A percentile compares a stretch with the other conserved stretches of the same genome.
Evolutionary conservation across 225 moss, liverwort and hornwort species (phyloP).

Genomic region (Rhytidiadelphus loreus): DNA sequence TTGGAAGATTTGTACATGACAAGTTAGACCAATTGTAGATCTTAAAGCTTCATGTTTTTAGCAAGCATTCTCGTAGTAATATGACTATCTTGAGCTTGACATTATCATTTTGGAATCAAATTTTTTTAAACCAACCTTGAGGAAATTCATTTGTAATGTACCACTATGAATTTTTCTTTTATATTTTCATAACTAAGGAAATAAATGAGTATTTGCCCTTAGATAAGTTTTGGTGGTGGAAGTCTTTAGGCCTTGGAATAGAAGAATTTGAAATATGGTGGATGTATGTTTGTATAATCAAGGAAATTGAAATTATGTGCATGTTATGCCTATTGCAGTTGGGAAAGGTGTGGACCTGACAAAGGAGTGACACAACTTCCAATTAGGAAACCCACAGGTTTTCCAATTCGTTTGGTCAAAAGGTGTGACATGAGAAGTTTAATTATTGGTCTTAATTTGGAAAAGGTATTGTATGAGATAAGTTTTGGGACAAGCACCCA

Average conservation of each 20-base stretch:
- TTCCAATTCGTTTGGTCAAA: background rate
- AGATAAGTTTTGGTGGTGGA: too few species aligned
- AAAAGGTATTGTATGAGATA: background rate
- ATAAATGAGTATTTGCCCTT: background rate
- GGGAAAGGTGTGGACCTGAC: background rate
- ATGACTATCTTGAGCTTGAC: too few species aligned
- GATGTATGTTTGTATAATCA: background rate
- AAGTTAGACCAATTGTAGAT: background rate
- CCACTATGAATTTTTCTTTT: too few species aligned
- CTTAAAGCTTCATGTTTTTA: background rate
- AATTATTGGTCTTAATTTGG: rapidly evolving
- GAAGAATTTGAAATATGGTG: rapidly evolving
- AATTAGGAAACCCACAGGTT: rapidly evolving
- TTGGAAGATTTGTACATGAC: background rate
- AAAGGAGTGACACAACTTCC: background rate
- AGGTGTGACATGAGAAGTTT: background rate
- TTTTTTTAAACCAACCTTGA: too few species aligned
- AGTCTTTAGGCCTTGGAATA: background rate
- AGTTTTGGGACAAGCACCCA: rapidly evolving
- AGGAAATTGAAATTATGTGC: background rate
- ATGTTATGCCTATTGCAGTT: background rate
- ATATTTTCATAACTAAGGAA: too few species aligned
- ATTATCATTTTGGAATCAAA: too few species aligned
- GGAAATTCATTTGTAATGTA: too few species aligned
- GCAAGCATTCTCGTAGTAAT: too few species aligned